Percentiles rank a stretch among this genome's conserved stretches.
Evolutionary conservation across 768 basidiomycete genomes (phyloP).

Genomic region (Leucocoprinus leucothites): DNA sequence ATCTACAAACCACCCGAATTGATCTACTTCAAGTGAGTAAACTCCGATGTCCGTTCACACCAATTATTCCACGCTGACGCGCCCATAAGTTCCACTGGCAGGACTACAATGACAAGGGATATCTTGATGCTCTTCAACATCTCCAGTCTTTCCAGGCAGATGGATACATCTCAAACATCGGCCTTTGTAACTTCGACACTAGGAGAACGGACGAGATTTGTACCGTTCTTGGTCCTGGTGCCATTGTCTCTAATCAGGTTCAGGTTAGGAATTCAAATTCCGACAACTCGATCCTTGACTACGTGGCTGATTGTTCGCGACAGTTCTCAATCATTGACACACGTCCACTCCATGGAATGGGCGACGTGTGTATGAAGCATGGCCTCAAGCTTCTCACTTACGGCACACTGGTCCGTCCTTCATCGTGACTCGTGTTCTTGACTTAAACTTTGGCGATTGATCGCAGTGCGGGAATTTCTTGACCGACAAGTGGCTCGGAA

Average conservation of each 20-base stretch:
- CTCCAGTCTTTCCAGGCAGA: constrained; percentile 58
- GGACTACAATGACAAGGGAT: constrained; percentile 47
- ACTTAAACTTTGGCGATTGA: background rate
- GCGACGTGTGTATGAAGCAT: constrained; percentile 68
- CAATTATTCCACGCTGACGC: constrained; percentile 1
- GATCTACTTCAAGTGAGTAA: constrained; percentile 67
- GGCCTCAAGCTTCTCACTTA: constrained; percentile 73
- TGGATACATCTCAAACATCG: constrained; percentile 59
- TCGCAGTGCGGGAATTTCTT: constrained; percentile 77
- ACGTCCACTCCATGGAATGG: constrained; percentile 72
- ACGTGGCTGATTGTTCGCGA: background rate
- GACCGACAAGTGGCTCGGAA: constrained; percentile 65
- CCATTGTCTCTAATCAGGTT: constrained; percentile 77
- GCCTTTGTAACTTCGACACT: constrained; percentile 79
- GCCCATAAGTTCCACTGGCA: constrained; percentile 72
- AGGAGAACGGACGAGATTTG: constrained; percentile 74
- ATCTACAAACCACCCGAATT: constrained; percentile 53
- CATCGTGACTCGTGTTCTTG: background rate
- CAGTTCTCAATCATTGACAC: constrained; percentile 81
- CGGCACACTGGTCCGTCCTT: constrained; percentile 56
- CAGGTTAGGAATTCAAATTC: constrained; percentile 43
- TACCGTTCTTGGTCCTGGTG: constrained; percentile 61
- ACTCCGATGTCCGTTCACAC: constrained; percentile 1
- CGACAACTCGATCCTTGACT: background rate
- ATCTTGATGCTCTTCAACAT: constrained; percentile 39